Base-by-base conservation (phyloP, 164 flowering plant genomes). In the Hamamelis virginiana region DNA sequence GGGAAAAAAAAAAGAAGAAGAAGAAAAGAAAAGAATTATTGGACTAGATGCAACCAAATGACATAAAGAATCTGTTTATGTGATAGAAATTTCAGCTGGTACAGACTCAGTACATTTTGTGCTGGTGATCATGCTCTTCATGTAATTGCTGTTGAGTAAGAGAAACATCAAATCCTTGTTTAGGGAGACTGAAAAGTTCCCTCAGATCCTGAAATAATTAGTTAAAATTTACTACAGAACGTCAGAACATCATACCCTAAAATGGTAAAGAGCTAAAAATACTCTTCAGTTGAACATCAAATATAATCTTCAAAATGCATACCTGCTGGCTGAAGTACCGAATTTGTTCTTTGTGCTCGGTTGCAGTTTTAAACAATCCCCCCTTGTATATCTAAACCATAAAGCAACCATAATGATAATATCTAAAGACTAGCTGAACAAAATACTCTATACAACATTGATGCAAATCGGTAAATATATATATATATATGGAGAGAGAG, bases 271-370 rank as follows among this genome's bases (percentile, higher is more conserved):
- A 59, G n/a, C 21, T 14, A 44, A 15, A 4, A 3, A 46, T 0
- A 19, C n/a, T n/a, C 4, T 38, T 0, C 1, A n/a, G 6, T 3
- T 18, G 46, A 46, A 46, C 41, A 44, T 27, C 19, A 57, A 69
- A 21, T 28, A 27, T 10, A 33, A 28, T 41, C 38, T 15, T 25
- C 4, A 52, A 43, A 13, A 52, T 14, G 59, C 51, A 59, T 83
- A 90, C 99, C 83, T 87, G 94, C 74, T 90, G 93, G 76, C 95
- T 89, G 76, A 96, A 96, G 74, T 96, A 96, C 0, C 98, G 88
- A 10, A 86, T 90, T 80, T 96, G 97, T 72, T 96, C 98, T 78
- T 90, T 96, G 67, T 91, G 94, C 79, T 96, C 99, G 4, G 99
- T 96, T 66, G 99, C 99, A 70, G 87, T 76, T 85, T 82, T 93